A percentile compares a stretch with the other conserved stretches of the same genome.
Evolutionary conservation across 441 rosid species (phyloP).

Genomic region (Rhodomyrtus psidioides): DNA sequence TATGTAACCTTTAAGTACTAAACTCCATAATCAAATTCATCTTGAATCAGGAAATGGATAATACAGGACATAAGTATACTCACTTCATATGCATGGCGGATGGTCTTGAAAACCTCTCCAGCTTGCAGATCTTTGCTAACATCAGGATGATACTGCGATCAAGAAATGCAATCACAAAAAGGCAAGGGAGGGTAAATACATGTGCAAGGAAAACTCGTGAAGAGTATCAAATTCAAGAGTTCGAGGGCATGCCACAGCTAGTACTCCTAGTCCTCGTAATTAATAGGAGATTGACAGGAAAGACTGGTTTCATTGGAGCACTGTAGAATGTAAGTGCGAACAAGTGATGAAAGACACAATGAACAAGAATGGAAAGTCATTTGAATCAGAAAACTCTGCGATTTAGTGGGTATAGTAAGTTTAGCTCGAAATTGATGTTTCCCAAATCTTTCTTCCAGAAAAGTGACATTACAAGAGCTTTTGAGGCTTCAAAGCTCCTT

Average conservation of each 20-base stretch:
- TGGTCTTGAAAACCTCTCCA: constrained; percentile 64
- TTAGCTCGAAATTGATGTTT: neutral
- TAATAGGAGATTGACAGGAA: neutral
- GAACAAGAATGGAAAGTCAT: neutral
- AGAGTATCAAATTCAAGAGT: neutral
- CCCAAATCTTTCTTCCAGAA: neutral
- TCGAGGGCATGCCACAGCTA: neutral
- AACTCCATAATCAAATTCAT: neutral
- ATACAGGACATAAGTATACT: constrained; percentile 5
- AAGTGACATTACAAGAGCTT: neutral
- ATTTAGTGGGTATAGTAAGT: neutral
- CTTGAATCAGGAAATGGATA: neutral
- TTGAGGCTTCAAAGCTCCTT: neutral
- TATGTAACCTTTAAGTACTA: neutral
- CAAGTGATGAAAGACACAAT: neutral
- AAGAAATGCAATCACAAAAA: neutral
- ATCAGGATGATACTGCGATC: constrained; percentile 83
- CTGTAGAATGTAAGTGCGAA: neutral
- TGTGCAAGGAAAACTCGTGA: neutral
- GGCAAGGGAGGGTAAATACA: neutral
- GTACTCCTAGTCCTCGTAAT: neutral
- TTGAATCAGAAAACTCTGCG: neutral
- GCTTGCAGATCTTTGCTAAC: constrained; percentile 68
- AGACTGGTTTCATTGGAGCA: neutral
- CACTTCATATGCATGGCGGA: constrained; percentile 72